Conservation (phyloP, 306 rosid genomes). For the Pyrus pyrifolia region DNA sequence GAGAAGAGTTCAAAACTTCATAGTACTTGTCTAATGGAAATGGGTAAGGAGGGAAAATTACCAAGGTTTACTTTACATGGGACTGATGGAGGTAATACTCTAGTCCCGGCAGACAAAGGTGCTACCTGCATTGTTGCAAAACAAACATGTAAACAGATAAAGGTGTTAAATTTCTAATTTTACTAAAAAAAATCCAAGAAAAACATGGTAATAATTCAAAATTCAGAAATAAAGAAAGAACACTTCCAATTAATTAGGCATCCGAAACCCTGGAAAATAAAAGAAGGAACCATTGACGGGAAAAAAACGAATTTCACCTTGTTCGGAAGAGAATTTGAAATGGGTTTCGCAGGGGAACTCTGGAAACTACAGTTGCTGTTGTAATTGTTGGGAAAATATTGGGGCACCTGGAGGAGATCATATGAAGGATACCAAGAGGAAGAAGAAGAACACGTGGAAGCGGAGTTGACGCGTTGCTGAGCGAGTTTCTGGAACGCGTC, state of each 20-base stretch:
- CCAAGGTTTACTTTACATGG: constrained; percentile 35
- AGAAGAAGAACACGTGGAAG: constrained; percentile 16
- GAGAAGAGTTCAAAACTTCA: background rate
- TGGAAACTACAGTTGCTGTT: constrained; percentile 8
- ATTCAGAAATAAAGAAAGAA: background rate
- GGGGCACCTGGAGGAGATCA: background rate
- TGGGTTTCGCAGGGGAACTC: constrained; percentile 21
- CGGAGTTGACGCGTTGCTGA: constrained; percentile 39
- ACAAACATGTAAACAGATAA: background rate
- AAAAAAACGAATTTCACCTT: constrained; percentile 25
- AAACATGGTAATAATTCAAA: background rate
- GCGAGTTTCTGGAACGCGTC: constrained; percentile 75
- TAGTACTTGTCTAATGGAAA: background rate
- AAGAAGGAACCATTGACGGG: background rate
- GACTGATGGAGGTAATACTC: constrained; percentile 34
- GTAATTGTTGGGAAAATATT: background rate
- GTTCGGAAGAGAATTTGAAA: constrained; percentile 19
- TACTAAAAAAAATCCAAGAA: background rate
- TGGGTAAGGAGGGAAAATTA: constrained; percentile 12
- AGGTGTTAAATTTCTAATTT: background rate
- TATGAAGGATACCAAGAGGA: constrained; percentile 11
- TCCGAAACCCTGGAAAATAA: background rate
- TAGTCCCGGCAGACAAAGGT: constrained; percentile 21
- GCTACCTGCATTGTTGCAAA: constrained; percentile 32
- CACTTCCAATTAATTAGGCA: background rate